A percentile compares a stretch with the other conserved stretches of the same genome.
Conservation (phyloP, 139 green algal species). For the Dunaliella primolecta region DNA sequence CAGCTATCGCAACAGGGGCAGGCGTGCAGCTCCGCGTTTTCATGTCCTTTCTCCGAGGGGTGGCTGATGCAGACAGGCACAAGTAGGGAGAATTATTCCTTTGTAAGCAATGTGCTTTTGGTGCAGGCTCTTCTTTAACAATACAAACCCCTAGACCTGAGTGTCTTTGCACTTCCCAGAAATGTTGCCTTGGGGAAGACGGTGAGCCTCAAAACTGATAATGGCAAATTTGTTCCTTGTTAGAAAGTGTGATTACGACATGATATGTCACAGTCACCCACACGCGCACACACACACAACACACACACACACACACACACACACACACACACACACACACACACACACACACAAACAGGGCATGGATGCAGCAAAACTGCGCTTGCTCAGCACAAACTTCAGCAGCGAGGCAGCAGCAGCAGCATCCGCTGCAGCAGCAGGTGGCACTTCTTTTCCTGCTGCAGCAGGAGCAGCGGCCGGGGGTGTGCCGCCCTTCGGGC, state of each 20-base stretch:
- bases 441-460: too few relatives aligned
- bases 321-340: background rate
- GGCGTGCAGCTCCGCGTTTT: background rate
- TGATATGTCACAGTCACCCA: background rate
- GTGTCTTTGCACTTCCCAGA: too few relatives aligned
- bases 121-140: background rate
- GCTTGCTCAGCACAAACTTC: background rate
- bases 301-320: background rate
- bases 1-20: background rate
- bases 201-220: too few relatives aligned
- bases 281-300: background rate
- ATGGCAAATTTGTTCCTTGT: background rate
- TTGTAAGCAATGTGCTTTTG: background rate
- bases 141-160: too few relatives aligned
- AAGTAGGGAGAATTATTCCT: background rate
- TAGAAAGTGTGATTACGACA: background rate
- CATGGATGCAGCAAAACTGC: background rate
- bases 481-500: too few relatives aligned
- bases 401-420: background rate
- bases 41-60: background rate
- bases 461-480: too few relatives aligned
- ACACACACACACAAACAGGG: background rate
- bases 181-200: too few relatives aligned
- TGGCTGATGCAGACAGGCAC: too few relatives aligned
- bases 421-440: background rate